A percentile compares a stretch with the other conserved stretches of the same genome.
phyloP scores from a whole-genome alignment of 2,329 filamentous ascomycete genomes.

The Cladosporium sp. region DNA sequence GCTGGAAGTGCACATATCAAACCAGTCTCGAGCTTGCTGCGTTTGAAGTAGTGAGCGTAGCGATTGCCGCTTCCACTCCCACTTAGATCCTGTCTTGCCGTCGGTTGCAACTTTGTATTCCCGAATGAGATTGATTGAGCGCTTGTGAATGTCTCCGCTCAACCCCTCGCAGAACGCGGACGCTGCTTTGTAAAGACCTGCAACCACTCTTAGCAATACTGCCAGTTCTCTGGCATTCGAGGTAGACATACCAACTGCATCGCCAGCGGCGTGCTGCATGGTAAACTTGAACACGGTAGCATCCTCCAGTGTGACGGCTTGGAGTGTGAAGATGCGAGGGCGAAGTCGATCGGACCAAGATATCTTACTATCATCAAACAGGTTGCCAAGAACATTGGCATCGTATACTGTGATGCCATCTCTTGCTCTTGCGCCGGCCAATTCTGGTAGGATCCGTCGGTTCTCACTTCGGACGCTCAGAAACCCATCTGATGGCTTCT shows the following conservation, averaged over 20 bases:
- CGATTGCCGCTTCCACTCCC: neutral
- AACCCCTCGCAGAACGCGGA: neutral
- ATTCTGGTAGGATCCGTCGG: neutral
- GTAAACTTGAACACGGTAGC: slow-evolving; percentile 10
- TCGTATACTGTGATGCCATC: neutral
- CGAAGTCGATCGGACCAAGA: neutral
- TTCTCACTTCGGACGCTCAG: neutral
- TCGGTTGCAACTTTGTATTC: neutral
- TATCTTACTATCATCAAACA: neutral
- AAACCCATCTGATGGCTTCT: neutral
- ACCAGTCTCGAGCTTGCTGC: neutral
- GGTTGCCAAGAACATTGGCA: neutral
- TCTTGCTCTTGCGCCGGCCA: neutral
- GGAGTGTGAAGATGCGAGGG: neutral
- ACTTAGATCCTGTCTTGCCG: neutral
- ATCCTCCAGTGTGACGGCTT: neutral
- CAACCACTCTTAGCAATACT: no score
- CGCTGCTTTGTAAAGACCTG: neutral
- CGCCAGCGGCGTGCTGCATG: slow-evolving; percentile 7
- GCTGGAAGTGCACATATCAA: neutral
- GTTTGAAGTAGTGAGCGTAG: neutral
- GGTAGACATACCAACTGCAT: neutral
- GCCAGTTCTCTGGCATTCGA: no score
- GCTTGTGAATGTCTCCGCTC: neutral
- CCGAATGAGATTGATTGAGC: neutral